These are phyloP conservation scores for Yamadazyma spencermartinsiae DNA, from an alignment of 1,139 yeast genomes.

Conservation along the genomic window DNA sequence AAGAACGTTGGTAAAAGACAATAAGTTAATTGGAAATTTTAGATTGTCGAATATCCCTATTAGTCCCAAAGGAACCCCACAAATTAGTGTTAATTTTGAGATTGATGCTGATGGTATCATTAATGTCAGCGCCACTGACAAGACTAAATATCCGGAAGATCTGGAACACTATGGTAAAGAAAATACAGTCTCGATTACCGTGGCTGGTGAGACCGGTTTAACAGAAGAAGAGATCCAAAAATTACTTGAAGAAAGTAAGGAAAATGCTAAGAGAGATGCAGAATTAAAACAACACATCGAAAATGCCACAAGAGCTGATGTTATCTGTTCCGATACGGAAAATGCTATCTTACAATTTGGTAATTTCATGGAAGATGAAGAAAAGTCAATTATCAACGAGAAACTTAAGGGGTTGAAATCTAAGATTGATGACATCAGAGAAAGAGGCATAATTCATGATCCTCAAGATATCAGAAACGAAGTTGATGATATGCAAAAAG, in stretches of 20 bases:
- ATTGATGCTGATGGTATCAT: slow-evolving; percentile 85
- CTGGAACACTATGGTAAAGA: slow-evolving; percentile 30
- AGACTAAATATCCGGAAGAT: slow-evolving; percentile 48
- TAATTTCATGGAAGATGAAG: slow-evolving; percentile 36
- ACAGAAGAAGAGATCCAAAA: slow-evolving; percentile 61
- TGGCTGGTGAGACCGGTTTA: slow-evolving; percentile 67
- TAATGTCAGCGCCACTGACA: slow-evolving; percentile 70
- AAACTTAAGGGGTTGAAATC: slow-evolving; percentile 38
- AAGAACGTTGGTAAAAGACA: slow-evolving; percentile 69
- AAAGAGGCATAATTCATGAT: slow-evolving; percentile 29
- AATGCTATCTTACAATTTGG: slow-evolving; percentile 50
- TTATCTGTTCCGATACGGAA: slow-evolving; percentile 57
- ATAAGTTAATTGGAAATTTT: slow-evolving; percentile 72
- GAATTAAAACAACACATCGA: slow-evolving; percentile 41
- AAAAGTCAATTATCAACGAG: slow-evolving; percentile 26
- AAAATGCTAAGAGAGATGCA: slow-evolving; percentile 43
- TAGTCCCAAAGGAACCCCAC: slow-evolving; percentile 76
- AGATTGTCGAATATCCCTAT: slow-evolving; percentile 66
- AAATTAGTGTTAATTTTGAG: slow-evolving; percentile 70
- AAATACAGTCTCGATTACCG: slow-evolving; percentile 59
- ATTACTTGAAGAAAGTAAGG: slow-evolving; percentile 54
- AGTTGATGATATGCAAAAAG: slow-evolving; percentile 52
- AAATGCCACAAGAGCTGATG: slow-evolving; percentile 55
- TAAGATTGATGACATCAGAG: slow-evolving; percentile 50
- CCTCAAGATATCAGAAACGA: slow-evolving; percentile 41